Conservation (phyloP, 805 yeast species). For the Myxozyma neglecta region DNA sequence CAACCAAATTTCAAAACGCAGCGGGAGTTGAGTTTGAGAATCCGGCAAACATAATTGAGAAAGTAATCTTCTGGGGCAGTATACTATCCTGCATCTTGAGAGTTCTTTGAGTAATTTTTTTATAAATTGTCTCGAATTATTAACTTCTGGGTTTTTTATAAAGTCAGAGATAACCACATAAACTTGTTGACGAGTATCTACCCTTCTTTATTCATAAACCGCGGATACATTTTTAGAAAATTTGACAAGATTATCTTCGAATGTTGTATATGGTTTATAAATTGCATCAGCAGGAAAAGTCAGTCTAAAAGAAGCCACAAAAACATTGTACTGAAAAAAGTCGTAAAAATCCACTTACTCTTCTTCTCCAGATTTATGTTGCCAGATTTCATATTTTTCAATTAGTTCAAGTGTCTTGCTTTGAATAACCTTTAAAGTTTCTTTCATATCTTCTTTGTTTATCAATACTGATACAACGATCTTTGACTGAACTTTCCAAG, state of each 20-base stretch:
- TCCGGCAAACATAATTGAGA: conserved; percentile 24
- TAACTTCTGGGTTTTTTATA: conserved; percentile 6
- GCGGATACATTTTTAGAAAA: conserved; percentile 16
- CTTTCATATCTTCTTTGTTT: neutral
- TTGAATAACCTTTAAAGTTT: neutral
- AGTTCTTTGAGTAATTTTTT: neutral
- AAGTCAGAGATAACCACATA: conserved; percentile 11
- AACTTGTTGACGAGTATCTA: conserved; percentile 17
- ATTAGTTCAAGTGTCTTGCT: neutral
- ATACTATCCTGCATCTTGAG: neutral
- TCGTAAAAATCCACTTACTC: conserved; percentile 4
- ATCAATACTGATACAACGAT: neutral
- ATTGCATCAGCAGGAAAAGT: conserved; percentile 18
- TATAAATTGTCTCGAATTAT: neutral
- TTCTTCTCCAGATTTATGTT: neutral
- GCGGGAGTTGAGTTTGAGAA: conserved; percentile 23
- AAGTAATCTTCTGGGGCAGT: conserved; percentile 6
- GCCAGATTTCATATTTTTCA: neutral
- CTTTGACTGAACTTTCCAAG: neutral
- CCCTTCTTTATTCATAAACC: conserved; percentile 12
- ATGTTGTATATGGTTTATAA: conserved; percentile 10
- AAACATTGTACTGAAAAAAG: neutral
- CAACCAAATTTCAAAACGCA: conserved; percentile 20
- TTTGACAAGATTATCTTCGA: conserved; percentile 20
- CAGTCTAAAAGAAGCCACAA: conserved; percentile 20